Evolutionary conservation across 2,329 filamentous ascomycete genomes (phyloP).

Genomic region (Ciborinia camelliae): DNA sequence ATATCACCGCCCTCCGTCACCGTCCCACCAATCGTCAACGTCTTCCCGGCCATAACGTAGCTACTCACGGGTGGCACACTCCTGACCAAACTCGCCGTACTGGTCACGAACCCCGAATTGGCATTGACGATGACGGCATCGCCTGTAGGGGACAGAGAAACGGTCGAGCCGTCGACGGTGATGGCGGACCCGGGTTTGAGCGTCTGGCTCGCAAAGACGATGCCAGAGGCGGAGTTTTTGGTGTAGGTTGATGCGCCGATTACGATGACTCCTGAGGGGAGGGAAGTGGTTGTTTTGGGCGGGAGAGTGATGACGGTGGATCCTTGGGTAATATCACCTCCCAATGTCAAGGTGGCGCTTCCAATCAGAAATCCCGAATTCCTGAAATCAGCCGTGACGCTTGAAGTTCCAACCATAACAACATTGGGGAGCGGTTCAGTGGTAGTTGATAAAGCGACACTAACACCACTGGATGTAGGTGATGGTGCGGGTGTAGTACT

Average conservation of each 20-base stretch:
- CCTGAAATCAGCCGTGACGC: slow-evolving; percentile 26
- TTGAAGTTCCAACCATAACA: slow-evolving; percentile 26
- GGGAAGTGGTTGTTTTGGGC: background rate
- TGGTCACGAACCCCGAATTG: slow-evolving; percentile 15
- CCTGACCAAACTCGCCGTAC: slow-evolving; percentile 7
- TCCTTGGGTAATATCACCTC: slow-evolving; percentile 21
- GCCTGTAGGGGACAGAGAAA: slow-evolving; percentile 21
- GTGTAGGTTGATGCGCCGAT: slow-evolving; percentile 20
- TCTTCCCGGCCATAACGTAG: slow-evolving; percentile 30
- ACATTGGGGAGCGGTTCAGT: slow-evolving; percentile 20
- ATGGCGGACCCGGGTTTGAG: slow-evolving; percentile 20
- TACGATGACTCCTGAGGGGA: slow-evolving; percentile 1
- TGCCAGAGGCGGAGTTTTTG: slow-evolving; percentile 14
- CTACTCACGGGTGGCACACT: slow-evolving; percentile 19
- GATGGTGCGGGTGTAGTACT: slow-evolving; percentile 2
- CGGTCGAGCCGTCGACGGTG: slow-evolving; percentile 15
- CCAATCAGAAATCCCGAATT: slow-evolving; percentile 21
- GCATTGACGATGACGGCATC: slow-evolving; percentile 24
- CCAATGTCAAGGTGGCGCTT: slow-evolving; percentile 22
- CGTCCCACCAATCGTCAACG: slow-evolving; percentile 30
- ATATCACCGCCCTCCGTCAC: slow-evolving; percentile 35
- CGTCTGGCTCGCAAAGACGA: slow-evolving; percentile 21
- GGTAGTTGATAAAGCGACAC: slow-evolving; percentile 5
- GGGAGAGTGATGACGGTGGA: slow-evolving; percentile 11
- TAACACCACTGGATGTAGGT: background rate